Conservation (phyloP, 768 basidiomycete genomes). For the Flagelloscypha sp. region DNA sequence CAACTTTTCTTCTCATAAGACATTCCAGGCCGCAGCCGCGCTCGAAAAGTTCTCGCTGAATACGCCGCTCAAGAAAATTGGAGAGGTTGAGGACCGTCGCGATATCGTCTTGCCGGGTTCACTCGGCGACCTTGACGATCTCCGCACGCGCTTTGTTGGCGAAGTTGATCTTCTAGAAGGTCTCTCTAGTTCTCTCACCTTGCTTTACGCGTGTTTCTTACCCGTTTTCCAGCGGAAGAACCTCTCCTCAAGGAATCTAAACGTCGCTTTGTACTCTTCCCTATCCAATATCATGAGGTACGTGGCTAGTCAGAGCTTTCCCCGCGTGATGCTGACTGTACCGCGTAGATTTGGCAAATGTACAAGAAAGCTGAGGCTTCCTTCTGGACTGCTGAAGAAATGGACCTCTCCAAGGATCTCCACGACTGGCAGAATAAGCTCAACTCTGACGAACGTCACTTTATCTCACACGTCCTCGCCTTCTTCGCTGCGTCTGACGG, state of each 20-base stretch:
- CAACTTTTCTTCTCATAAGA: conserved; percentile 11
- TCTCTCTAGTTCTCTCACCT: too few relatives aligned
- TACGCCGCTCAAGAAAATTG: conserved; percentile 27
- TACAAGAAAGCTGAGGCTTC: conserved; percentile 74
- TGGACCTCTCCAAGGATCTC: conserved; percentile 62
- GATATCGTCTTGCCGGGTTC: too few relatives aligned
- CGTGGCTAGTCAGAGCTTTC: background rate
- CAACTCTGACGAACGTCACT: conserved; percentile 61
- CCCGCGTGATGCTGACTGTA: background rate
- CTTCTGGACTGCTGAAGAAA: conserved; percentile 69
- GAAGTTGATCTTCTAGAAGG: conserved; percentile 47
- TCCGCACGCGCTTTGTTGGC: conserved; percentile 45
- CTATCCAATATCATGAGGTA: conserved; percentile 58
- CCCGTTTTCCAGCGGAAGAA: conserved; percentile 34
- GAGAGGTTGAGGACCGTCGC: conserved; percentile 16
- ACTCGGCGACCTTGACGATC: conserved; percentile 27
- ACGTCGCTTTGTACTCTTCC: conserved; percentile 67
- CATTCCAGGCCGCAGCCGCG: conserved; percentile 35
- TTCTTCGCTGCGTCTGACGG: conserved; percentile 78
- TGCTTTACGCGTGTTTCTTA: background rate
- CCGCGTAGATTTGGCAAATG: conserved; percentile 62
- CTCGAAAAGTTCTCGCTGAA: conserved; percentile 37
- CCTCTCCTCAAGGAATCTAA: conserved; percentile 57
- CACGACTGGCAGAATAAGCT: conserved; percentile 63
- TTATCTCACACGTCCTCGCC: conserved; percentile 66